phyloP scores from a whole-genome alignment of 805 yeast species.

The Zygotorulaspora danielsina region DNA sequence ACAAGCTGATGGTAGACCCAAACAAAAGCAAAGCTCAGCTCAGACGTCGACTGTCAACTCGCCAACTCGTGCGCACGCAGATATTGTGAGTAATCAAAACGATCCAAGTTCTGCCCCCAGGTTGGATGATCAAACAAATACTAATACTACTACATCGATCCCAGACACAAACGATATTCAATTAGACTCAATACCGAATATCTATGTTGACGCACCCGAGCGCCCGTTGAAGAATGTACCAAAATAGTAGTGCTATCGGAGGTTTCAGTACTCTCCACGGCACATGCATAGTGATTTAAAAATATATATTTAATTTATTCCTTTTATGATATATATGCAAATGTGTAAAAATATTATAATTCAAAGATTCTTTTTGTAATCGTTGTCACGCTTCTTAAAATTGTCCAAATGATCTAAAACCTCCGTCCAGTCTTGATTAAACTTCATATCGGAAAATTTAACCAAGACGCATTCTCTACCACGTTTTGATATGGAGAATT shows the following conservation, averaged over 20 bases:
- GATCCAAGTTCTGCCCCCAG: slow-evolving; percentile 15
- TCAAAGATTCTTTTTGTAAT: neutral
- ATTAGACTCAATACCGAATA: slow-evolving; percentile 13
- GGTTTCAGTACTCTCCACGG: no score
- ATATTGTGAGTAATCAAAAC: slow-evolving; percentile 6
- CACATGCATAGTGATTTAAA: neutral
- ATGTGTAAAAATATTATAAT: slow-evolving; percentile 1
- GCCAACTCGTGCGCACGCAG: slow-evolving; percentile 5
- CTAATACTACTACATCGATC: slow-evolving; percentile 24
- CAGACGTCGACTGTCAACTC: slow-evolving; percentile 6
- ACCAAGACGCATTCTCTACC: slow-evolving; percentile 45
- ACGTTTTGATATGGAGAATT: slow-evolving; percentile 41
- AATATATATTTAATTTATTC: neutral
- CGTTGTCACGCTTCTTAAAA: no score
- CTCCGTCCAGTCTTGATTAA: slow-evolving; percentile 52
- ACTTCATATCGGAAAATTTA: slow-evolving; percentile 59
- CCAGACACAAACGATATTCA: slow-evolving; percentile 27
- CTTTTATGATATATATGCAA: neutral
- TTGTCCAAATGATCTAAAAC: slow-evolving; percentile 20
- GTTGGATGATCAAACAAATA: slow-evolving; percentile 21
- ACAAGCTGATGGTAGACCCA: slow-evolving; percentile 16
- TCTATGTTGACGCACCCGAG: slow-evolving; percentile 11
- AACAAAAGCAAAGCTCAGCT: slow-evolving; percentile 1
- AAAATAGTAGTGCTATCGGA: neutral
- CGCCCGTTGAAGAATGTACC: neutral